Evolutionary conservation across 2,329 filamentous ascomycete species (phyloP).

Genomic region (Monosporascus sp.): DNA sequence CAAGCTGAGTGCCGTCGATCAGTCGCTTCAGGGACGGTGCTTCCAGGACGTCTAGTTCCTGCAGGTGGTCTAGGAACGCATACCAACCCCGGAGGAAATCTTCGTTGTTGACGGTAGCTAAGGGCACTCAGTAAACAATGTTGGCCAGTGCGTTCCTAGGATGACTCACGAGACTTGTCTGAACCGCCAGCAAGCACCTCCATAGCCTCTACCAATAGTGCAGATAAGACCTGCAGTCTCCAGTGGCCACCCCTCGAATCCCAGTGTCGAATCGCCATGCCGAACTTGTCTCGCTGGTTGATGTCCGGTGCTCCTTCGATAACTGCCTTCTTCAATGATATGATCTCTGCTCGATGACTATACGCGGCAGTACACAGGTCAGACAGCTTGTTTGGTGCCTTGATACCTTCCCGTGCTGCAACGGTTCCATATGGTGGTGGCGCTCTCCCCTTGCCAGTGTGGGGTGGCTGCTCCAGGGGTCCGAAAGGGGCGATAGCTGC

Average conservation of each 20-base stretch:
- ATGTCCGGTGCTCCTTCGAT: conserved; percentile 40
- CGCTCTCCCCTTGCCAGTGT: conserved; percentile 42
- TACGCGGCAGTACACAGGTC: conserved; percentile 63
- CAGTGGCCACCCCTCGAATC: conserved; percentile 59
- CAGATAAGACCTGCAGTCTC: conserved; percentile 65
- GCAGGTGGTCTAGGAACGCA: conserved; percentile 50
- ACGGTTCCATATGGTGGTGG: conserved; percentile 55
- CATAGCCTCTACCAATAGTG: conserved; percentile 60
- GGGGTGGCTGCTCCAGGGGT: conserved; percentile 36
- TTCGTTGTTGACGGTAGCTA: conserved; percentile 13
- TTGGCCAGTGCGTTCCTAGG: neutral
- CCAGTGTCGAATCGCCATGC: conserved; percentile 72
- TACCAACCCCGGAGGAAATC: conserved; percentile 48
- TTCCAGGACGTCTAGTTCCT: conserved; percentile 51
- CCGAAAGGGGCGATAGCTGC: conserved; percentile 72
- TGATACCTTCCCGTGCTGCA: conserved; percentile 73
- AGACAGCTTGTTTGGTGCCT: conserved; percentile 69
- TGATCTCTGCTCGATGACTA: conserved; percentile 59
- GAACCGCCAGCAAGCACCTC: conserved; percentile 32
- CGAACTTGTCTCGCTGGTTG: conserved; percentile 57
- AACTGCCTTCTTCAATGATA: conserved; percentile 52
- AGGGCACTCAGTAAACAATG: conserved; percentile 1
- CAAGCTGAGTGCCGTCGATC: conserved; percentile 71
- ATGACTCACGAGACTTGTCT: conserved; percentile 34
- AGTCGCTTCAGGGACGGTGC: conserved; percentile 56